Percentiles rank a stretch among this genome's conserved stretches.
These are phyloP conservation scores for Leccinum uliginosum DNA, from an alignment of 768 basidiomycete genomes.

Conservation along the genomic window DNA sequence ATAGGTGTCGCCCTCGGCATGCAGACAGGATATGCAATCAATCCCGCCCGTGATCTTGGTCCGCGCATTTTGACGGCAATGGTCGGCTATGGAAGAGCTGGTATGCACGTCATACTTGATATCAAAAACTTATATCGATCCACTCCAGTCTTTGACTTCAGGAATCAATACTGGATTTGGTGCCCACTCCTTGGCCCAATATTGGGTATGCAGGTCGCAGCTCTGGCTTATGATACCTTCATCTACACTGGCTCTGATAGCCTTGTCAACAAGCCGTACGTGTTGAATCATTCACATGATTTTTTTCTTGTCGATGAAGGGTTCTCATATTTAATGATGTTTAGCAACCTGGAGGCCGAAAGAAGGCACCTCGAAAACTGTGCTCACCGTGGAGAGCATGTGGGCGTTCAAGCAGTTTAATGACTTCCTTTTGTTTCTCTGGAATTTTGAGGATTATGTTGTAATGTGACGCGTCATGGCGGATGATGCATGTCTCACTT, in stretches of 20 bases:
- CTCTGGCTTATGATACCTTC: conserved; percentile 54
- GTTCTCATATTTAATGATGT: not conserved
- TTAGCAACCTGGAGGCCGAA: conserved; percentile 11
- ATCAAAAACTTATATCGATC: not conserved
- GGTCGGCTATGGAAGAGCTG: conserved; percentile 59
- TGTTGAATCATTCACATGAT: not conserved
- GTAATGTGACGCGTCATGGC: not conserved
- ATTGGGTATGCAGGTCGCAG: conserved; percentile 52
- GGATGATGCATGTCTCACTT: not conserved
- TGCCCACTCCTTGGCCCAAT: conserved; percentile 58
- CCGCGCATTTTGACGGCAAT: conserved; percentile 66
- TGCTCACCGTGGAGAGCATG: not conserved
- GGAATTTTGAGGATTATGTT: not conserved
- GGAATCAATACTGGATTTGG: conserved; percentile 73
- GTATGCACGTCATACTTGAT: conserved; percentile 33
- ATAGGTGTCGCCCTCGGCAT: conserved; percentile 56
- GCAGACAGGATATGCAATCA: conserved; percentile 63
- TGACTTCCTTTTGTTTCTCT: not conserved
- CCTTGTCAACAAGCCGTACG: conserved; percentile 49
- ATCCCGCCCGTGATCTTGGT: conserved; percentile 71
- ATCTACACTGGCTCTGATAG: conserved; percentile 55
- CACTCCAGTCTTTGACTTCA: conserved; percentile 22
- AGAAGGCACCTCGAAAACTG: conserved; percentile 17
- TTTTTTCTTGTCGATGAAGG: not conserved
- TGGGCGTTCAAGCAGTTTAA: conserved; percentile 8